A percentile compares a stretch with the other conserved stretches of the same genome.
phyloP scores from a whole-genome alignment of 176 grass and related monocot genomes.

The Zoysia pacifica region DNA sequence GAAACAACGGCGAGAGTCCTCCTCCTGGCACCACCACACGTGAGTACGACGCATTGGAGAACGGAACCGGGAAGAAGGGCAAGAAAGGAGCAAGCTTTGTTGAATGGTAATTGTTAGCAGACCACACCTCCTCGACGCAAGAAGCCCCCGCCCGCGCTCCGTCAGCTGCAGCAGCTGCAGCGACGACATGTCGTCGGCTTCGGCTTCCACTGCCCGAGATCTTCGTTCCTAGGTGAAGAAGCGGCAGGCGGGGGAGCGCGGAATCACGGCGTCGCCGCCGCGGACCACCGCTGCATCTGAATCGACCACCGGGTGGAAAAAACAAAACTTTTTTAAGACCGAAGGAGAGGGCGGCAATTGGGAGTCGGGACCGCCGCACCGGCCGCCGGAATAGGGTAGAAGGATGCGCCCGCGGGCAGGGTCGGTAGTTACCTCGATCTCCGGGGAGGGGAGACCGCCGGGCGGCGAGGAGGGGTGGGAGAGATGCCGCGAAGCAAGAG shows the following conservation, averaged over 20 bases:
- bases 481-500: conserved; percentile 46
- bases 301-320: background rate
- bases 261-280: background rate
- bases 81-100: background rate
- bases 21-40: conserved; percentile 27
- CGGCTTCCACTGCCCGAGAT: conserved; percentile 12
- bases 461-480: background rate
- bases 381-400: background rate
- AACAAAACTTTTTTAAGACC: background rate
- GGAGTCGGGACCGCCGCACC: background rate
- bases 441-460: conserved; percentile 21
- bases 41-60: background rate
- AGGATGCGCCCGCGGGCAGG: background rate
- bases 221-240: background rate
- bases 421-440: conserved; percentile 13
- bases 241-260: background rate
- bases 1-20: conserved; percentile 74
- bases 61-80: background rate
- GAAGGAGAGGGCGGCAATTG: background rate
- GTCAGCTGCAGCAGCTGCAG: conserved; percentile 86
- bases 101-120: background rate
- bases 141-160: conserved; percentile 67
- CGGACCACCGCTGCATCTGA: conserved; percentile 19
- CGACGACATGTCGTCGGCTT: conserved; percentile 59
- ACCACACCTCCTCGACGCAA: conserved; percentile 72